These are phyloP conservation scores for Plicaturopsis crispa DNA, from an alignment of 768 basidiomycete species.

Conservation along the genomic window DNA sequence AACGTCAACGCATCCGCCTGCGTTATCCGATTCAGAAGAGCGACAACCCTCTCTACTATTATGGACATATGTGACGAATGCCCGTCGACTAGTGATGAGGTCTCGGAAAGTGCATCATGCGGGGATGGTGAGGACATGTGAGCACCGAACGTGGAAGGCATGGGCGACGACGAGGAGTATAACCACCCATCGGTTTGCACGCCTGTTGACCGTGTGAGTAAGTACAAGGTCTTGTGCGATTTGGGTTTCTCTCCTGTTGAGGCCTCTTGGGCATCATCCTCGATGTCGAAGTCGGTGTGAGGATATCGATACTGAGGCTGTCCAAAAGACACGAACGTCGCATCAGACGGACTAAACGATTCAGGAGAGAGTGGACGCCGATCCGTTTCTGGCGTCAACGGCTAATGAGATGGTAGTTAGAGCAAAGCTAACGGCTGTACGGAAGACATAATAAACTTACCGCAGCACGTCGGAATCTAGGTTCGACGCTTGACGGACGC, in stretches of 20 bases:
- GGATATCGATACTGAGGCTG: constrained; percentile 18
- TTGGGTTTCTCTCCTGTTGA: constrained; percentile 27
- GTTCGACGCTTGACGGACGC: constrained; percentile 27
- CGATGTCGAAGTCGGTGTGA: constrained; percentile 35
- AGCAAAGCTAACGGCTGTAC: constrained; percentile 5
- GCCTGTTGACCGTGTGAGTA: constrained; percentile 54
- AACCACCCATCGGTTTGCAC: constrained; percentile 57
- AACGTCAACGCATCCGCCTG: constrained; percentile 83
- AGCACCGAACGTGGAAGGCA: constrained; percentile 23
- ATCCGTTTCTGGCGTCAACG: constrained; percentile 37
- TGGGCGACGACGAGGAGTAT: constrained; percentile 22
- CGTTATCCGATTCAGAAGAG: constrained; percentile 55
- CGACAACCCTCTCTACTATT: constrained; percentile 55
- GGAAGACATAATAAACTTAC: constrained; percentile 18
- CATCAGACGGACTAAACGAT: constrained; percentile 17
- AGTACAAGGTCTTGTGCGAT: constrained; percentile 35
- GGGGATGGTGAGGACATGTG: constrained; percentile 35
- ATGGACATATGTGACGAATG: constrained; percentile 38
- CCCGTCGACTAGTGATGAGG: constrained; percentile 61
- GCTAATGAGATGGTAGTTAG: constrained; percentile 24
- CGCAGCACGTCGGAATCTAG: constrained; percentile 18
- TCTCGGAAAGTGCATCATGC: constrained; percentile 62
- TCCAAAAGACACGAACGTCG: constrained; percentile 17
- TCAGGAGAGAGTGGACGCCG: constrained; percentile 36
- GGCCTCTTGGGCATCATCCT: constrained; percentile 26